Evolutionary conservation across 2,329 filamentous ascomycete genomes (phyloP), one percentile per base, ranked within the genome.

Genomic region (Fulvia fulva): DNA sequence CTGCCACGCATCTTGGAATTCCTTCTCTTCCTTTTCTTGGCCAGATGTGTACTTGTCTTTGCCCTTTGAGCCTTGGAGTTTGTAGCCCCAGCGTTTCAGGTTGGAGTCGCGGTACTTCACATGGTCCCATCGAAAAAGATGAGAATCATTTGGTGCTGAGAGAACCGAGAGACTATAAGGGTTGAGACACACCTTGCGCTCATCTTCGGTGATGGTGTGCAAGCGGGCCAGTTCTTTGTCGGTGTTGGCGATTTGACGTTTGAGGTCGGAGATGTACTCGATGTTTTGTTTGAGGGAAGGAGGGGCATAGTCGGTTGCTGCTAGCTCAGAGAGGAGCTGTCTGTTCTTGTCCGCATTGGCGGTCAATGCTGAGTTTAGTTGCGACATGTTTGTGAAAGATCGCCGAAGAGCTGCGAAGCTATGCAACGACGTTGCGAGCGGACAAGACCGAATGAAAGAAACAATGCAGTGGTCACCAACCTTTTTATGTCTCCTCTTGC

Each of bases 1-100:
- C 58, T 82, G 78, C 49, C 82, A 74, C 0, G 77, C 81, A 47
- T 81, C 77, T 25, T 82, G 75, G 67, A 83, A 85, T 61, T 84
- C 81, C 45, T 73, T 70, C 67, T 84, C 81, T 68, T 84, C 82
- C 60, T 80, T 81, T 51, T 76, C 75, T 14, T 80, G 79, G 51
- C 75, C 76, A n/a, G 75, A 75, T 16, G 74, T 71, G 61, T 81
- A 82, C 52, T 77, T 77, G n/a, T 76, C 78, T 30, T 67, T 56
- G 19, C 68, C 66, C 44, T 75, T 75, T 60, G 78, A 78, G 26
- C 82, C 78, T 4, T 77, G 73, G 9, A 81, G 72, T 58, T 77
- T 80, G 74, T 81, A 81, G 41, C 78, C 73, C 64, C 82, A 80
- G 41, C 81, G 79, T 55, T 75, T 77, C 65, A 83, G 72, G 50